phyloP scores from a whole-genome alignment of 306 rosid genomes.

The Begonia loranthoides region DNA sequence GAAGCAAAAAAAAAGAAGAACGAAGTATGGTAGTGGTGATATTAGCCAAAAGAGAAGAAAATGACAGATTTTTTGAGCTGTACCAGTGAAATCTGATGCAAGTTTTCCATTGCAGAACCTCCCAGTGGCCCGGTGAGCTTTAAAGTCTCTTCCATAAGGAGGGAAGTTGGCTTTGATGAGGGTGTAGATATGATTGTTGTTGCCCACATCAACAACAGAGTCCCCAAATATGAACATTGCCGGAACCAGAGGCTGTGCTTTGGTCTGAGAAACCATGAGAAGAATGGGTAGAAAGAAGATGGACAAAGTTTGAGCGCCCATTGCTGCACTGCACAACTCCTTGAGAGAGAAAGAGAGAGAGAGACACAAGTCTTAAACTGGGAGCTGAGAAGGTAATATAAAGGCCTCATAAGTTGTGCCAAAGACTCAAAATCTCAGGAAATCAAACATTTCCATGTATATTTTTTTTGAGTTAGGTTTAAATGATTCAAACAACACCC shows the following conservation, averaged over 20 bases:
- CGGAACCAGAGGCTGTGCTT: constrained; percentile 54
- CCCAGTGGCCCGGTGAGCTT: constrained; percentile 34
- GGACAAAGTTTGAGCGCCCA: constrained; percentile 18
- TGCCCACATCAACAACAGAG: constrained; percentile 56
- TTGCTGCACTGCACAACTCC: constrained; percentile 7
- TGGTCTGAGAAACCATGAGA: constrained; percentile 14
- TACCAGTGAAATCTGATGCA: constrained; percentile 48
- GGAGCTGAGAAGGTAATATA: constrained; percentile 2
- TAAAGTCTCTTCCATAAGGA: constrained; percentile 71
- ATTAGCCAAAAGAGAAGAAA: not conserved
- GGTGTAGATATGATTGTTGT: constrained; percentile 33
- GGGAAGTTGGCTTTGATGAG: constrained; percentile 38
- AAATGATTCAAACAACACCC: not conserved
- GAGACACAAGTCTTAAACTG: not conserved
- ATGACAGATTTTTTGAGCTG: not conserved
- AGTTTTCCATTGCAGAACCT: constrained; percentile 70
- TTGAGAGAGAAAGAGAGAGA: constrained; percentile 6
- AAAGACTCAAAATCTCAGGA: constrained; percentile 16
- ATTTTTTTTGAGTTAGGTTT: not conserved
- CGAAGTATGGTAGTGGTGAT: not conserved
- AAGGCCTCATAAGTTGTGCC: constrained; percentile 5
- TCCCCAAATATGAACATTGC: constrained; percentile 70
- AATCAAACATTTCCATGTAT: constrained; percentile 1
- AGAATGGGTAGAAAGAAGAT: constrained; percentile 13
- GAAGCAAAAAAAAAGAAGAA: not conserved